Evolutionary conservation across 805 yeast species (phyloP).

Genomic region (Starmerella bombi): DNA sequence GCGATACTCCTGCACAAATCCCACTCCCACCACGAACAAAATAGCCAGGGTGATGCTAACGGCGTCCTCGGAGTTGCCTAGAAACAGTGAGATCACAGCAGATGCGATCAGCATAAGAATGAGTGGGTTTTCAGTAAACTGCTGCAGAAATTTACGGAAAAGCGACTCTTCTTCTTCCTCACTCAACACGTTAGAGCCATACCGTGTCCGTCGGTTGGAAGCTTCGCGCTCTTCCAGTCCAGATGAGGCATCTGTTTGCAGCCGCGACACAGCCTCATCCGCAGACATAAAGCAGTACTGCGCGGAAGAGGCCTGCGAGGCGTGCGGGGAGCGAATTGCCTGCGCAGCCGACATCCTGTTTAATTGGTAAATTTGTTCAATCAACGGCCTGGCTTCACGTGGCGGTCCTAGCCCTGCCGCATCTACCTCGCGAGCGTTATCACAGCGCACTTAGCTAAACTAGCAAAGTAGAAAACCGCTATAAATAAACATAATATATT

Average conservation of each 20-base stretch:
- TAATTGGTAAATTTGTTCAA: background rate
- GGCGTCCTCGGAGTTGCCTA: slow-evolving; percentile 97
- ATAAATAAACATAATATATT: too few relatives aligned
- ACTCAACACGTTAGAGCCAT: slow-evolving; percentile 71
- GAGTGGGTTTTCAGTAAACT: slow-evolving; percentile 82
- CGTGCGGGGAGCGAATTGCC: background rate
- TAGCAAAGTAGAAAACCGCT: too few relatives aligned
- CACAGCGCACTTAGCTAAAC: too few relatives aligned
- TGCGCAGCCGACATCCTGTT: background rate
- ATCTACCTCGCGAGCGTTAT: too few relatives aligned
- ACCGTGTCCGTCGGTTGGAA: slow-evolving; percentile 52
- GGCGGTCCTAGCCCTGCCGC: background rate
- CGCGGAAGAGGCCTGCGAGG: slow-evolving; percentile 40
- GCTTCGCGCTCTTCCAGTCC: slow-evolving; percentile 67
- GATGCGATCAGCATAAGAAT: slow-evolving; percentile 80
- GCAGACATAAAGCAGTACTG: slow-evolving; percentile 47
- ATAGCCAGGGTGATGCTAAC: slow-evolving; percentile 88
- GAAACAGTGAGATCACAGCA: slow-evolving; percentile 68
- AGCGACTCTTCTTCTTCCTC: slow-evolving; percentile 68
- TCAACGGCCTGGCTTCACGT: background rate
- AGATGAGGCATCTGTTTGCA: slow-evolving; percentile 43
- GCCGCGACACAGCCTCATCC: slow-evolving; percentile 49
- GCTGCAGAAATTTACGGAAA: slow-evolving; percentile 56
- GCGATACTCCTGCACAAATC: slow-evolving; percentile 93
- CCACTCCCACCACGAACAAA: slow-evolving; percentile 86